A percentile compares a stretch with the other conserved stretches of the same genome.
These are phyloP conservation scores for Suillus lakei DNA, from an alignment of 768 basidiomycete species.

Conservation along the genomic window DNA sequence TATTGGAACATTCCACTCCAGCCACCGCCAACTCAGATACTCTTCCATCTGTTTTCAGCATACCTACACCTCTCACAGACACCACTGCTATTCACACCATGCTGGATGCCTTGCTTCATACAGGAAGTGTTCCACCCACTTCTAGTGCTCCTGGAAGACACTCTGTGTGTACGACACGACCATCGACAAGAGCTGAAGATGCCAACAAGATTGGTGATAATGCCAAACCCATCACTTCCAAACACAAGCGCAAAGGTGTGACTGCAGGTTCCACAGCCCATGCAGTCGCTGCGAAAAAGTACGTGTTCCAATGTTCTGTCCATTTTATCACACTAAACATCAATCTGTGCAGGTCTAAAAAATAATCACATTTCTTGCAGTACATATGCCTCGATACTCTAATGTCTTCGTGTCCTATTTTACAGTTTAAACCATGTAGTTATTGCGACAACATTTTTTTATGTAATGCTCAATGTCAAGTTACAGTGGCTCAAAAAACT, in stretches of 20 bases:
- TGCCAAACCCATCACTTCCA: background rate
- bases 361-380: background rate
- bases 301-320: background rate
- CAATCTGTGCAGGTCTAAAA: background rate
- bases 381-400: background rate
- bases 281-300: background rate
- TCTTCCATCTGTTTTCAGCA: background rate
- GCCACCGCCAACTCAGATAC: background rate
- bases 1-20: too few relatives aligned
- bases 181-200: background rate
- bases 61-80: too few relatives aligned
- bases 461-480: too few relatives aligned
- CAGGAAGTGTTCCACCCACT: background rate
- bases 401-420: background rate
- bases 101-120: background rate
- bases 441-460: too few relatives aligned
- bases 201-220: background rate
- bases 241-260: background rate
- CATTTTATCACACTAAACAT: background rate
- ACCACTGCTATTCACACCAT: background rate
- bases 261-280: background rate
- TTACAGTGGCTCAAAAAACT: too few relatives aligned
- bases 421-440: background rate
- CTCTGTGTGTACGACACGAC: background rate
- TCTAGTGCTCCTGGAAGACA: background rate